Base-by-base conservation (phyloP, 192 early-diverging fungal species). In the Podila epicladia region DNA sequence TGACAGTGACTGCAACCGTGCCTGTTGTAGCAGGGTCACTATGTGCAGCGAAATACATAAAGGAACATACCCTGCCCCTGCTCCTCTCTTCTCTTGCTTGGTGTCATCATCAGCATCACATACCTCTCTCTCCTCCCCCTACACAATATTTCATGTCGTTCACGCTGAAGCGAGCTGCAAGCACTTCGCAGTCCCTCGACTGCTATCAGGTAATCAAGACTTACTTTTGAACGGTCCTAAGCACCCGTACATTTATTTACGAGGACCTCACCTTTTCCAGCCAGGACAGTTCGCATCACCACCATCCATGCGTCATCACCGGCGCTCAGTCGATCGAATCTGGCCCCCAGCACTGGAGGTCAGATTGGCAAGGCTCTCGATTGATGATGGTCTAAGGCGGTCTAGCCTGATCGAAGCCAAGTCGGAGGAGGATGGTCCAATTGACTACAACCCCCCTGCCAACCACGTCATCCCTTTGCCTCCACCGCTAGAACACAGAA, bases 261-360 rank as follows among this genome's bases (percentile, higher is more conserved):
- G 0, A 4, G 53, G n/a, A 62, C 4, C 17, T 33, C 13, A 8
- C 31, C 7, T 20, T 33, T 19, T 32, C 19, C 32, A 64, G 62
- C 41, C 38, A 48, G 62, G 62, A 24, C 8, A 20, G 4, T 45
- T 22, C 41, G 41, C 62, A 32, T 32, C 62, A 19, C 15, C 33
- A 45, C 38, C 37, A 45, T 26, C 37, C 38, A 45, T 45, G 62
- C 33, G 71, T 15, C 71, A 72, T 28, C 71, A 72, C 22, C 62
- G 57, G 1, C 62, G 71, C 9, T 59, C 71, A 8, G 55, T 64
- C 15, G 71, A 72, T 28, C 17, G 71, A 28, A 59, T 72, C 17
- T 72, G 71, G 71, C 71, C 71, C 19, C 63, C 64, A 32, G 71
- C 71, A 8, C 38, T 72, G 28, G 71, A 72, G 17, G 33, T 72